Evolutionary conservation across 176 grass and related monocot species (phyloP).

Genomic region (Ampelocalamus luodianensis): DNA sequence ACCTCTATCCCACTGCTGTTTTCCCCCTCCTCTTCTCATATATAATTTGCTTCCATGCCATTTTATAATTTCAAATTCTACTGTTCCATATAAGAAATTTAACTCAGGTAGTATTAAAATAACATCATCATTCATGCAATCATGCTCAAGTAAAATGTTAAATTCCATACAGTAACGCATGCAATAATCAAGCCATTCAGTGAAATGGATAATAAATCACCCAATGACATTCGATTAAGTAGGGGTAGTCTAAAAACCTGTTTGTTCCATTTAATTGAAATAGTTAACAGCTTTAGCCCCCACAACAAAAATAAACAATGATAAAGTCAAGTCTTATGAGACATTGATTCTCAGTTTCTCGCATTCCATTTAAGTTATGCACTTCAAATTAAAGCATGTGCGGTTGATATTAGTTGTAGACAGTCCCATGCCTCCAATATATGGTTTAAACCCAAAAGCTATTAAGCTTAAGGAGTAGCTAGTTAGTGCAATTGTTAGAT

Average conservation of each 20-base stretch:
- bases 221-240: not conserved
- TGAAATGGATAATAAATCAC: not conserved
- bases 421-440: not conserved
- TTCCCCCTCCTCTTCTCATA: slow-evolving; percentile 4
- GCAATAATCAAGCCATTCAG: not conserved
- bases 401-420: not conserved
- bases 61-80: slow-evolving; percentile 28
- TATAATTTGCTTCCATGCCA: not conserved
- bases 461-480: not conserved
- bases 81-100: slow-evolving; percentile 14
- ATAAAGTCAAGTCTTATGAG: not conserved
- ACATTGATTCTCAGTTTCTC: not conserved
- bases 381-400: slow-evolving; percentile 8
- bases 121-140: not conserved
- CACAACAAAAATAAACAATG: not conserved
- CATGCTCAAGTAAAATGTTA: not conserved
- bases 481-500: not conserved
- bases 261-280: slow-evolving; percentile 7
- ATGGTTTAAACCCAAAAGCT: not conserved
- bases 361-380: not conserved
- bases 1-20: not conserved
- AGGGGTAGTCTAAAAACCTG: not conserved
- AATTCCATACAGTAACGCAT: not conserved
- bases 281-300: not conserved
- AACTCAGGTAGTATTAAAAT: not conserved